These are phyloP conservation scores for Kodamaea hsintzibuensis DNA, from an alignment of 805 yeast genomes.

Conservation along the genomic window DNA sequence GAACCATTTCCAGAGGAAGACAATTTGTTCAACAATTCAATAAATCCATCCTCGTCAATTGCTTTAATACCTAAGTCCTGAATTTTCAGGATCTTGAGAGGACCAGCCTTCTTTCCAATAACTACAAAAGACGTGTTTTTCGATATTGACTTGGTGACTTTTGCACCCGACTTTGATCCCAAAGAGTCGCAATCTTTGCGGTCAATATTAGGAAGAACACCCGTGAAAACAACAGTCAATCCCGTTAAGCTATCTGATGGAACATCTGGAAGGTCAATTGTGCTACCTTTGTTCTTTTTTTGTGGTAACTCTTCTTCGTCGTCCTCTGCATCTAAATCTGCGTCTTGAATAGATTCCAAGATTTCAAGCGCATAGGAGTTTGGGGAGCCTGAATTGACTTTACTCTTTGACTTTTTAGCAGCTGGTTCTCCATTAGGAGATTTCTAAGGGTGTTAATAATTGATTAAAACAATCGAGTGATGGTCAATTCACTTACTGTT, in stretches of 20 bases:
- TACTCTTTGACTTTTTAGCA: no score
- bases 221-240: constrained; percentile 89
- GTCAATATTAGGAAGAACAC: constrained; percentile 75
- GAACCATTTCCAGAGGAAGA: constrained; percentile 98
- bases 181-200: constrained; percentile 71
- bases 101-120: constrained; percentile 94
- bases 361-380: no score
- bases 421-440: no score
- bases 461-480: no score
- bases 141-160: constrained; percentile 81
- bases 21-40: constrained; percentile 69
- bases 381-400: no score
- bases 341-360: not conserved
- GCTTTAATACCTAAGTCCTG: constrained; percentile 73
- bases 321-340: not conserved
- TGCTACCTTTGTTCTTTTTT: constrained; percentile 20
- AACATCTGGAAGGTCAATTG: constrained; percentile 69
- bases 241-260: constrained; percentile 84
- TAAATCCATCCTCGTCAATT: constrained; percentile 82
- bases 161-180: constrained; percentile 90
- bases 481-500: no score
- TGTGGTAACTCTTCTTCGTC: no score
- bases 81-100: constrained; percentile 84
- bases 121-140: constrained; percentile 86
- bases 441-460: no score